A percentile compares a stretch with the other conserved stretches of the same genome.
Evolutionary conservation across 495 filamentous ascomycete species (phyloP).

Genomic region (Trichoderma virens): DNA sequence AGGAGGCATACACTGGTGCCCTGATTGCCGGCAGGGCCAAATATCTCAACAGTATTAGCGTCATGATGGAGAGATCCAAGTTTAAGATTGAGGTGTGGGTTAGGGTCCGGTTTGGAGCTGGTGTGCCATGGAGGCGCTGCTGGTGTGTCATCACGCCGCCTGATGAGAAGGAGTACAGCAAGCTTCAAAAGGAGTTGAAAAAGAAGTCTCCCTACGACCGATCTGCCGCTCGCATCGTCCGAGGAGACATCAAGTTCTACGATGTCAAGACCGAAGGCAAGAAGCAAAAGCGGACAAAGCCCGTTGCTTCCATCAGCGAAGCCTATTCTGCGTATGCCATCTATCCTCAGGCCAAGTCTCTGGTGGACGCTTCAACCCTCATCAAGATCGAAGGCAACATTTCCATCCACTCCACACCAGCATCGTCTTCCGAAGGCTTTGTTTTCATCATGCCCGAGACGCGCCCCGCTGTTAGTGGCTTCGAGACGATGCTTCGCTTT

Average conservation of each 20-base stretch:
- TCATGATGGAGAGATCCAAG: constrained; percentile 72
- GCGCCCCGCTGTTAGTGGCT: constrained; percentile 82
- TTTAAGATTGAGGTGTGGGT: constrained; percentile 88
- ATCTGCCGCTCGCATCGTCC: constrained; percentile 52
- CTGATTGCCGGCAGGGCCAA: constrained; percentile 94
- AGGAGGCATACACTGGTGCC: constrained; percentile 94
- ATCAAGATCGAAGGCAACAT: constrained; percentile 91
- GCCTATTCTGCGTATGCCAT: constrained; percentile 91
- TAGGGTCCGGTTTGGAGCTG: constrained; percentile 89
- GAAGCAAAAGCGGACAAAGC: constrained; percentile 83
- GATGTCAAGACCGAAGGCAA: constrained; percentile 61
- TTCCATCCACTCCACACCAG: constrained; percentile 68
- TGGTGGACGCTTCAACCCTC: constrained; percentile 91
- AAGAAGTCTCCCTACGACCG: constrained; percentile 81
- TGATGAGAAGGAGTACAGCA: constrained; percentile 83
- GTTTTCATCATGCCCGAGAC: constrained; percentile 97
- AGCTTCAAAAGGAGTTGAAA: constrained; percentile 73
- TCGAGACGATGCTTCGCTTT: constrained; percentile 94
- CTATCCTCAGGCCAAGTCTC: constrained; percentile 84
- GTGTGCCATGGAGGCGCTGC: constrained; percentile 91
- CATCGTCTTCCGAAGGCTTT: constrained; percentile 76
- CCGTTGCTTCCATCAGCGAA: constrained; percentile 85
- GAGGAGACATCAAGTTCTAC: constrained; percentile 90
- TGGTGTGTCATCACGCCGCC: constrained; percentile 93
- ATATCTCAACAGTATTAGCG: constrained; percentile 71